phyloP scores from a whole-genome alignment of 1,284 basidiomycete genomes.

The Melampsora americana region DNA sequence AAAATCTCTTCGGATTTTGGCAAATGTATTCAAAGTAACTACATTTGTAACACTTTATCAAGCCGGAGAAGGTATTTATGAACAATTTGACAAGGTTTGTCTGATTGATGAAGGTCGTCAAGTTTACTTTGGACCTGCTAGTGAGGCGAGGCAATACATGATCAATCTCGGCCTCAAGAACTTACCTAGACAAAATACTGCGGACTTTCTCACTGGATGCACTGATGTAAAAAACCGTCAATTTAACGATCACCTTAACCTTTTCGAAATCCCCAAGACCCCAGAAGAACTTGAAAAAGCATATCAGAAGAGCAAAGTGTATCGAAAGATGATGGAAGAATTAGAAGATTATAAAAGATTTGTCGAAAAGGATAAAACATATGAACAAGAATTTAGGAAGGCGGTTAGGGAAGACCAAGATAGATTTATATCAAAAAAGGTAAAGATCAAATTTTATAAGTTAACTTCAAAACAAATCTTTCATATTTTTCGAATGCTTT shows the following conservation, averaged over 20 bases:
- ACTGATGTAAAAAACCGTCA: conserved; percentile 80
- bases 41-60: too few relatives aligned
- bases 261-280: conserved; percentile 66
- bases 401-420: conserved; percentile 35
- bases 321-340: conserved; percentile 59
- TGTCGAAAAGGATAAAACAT: conserved; percentile 63
- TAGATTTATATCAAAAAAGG: conserved; percentile 14
- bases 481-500: too few relatives aligned
- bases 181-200: conserved; percentile 68
- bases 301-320: conserved; percentile 63
- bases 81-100: too few relatives aligned
- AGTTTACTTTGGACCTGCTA: conserved; percentile 73
- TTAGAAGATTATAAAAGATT: conserved; percentile 65
- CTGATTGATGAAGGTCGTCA: conserved; percentile 75
- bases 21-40: conserved; percentile 61
- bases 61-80: too few relatives aligned
- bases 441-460: neutral
- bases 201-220: conserved; percentile 71
- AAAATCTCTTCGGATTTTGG: conserved; percentile 60
- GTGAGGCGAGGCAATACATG: conserved; percentile 73
- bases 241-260: conserved; percentile 69
- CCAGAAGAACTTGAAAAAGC: conserved; percentile 70
- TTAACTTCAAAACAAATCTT: conserved; percentile 50
- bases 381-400: conserved; percentile 29
- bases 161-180: conserved; percentile 58